Conservation (phyloP, 345 rosid genomes). For the Citrus mangshanensis region DNA sequence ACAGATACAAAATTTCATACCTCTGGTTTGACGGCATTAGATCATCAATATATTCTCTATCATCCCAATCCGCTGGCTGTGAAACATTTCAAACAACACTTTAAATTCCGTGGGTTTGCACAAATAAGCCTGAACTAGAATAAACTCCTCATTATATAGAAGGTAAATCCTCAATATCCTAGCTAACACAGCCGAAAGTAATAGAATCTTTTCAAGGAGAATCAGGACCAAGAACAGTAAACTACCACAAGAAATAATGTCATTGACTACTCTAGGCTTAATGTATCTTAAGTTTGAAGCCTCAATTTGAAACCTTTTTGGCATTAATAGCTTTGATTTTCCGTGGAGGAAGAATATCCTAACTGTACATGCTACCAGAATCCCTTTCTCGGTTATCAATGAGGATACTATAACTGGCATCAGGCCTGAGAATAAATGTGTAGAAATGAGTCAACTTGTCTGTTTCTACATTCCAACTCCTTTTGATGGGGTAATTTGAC, state of each 20-base stretch:
- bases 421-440: conserved; percentile 49
- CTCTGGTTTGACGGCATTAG: conserved; percentile 41
- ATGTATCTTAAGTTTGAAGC: neutral
- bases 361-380: conserved; percentile 51
- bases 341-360: conserved; percentile 51
- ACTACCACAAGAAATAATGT: neutral
- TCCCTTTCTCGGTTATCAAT: conserved; percentile 48
- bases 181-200: neutral
- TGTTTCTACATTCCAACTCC: conserved; percentile 46
- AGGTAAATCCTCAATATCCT: neutral
- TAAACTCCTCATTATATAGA: neutral
- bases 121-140: neutral
- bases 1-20: conserved; percentile 10
- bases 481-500: conserved; percentile 51
- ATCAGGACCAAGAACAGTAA: neutral
- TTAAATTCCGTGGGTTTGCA: neutral
- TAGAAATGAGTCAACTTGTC: conserved; percentile 53
- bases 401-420: conserved; percentile 42
- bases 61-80: conserved; percentile 49
- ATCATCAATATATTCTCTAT: conserved; percentile 46
- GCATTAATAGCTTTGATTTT: conserved; percentile 40
- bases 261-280: neutral
- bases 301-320: conserved; percentile 35
- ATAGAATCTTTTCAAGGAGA: neutral
- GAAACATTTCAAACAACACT: neutral